These are phyloP conservation scores for Acorus gramineus DNA, from an alignment of 106 monocot genomes.

Conservation along the genomic window DNA sequence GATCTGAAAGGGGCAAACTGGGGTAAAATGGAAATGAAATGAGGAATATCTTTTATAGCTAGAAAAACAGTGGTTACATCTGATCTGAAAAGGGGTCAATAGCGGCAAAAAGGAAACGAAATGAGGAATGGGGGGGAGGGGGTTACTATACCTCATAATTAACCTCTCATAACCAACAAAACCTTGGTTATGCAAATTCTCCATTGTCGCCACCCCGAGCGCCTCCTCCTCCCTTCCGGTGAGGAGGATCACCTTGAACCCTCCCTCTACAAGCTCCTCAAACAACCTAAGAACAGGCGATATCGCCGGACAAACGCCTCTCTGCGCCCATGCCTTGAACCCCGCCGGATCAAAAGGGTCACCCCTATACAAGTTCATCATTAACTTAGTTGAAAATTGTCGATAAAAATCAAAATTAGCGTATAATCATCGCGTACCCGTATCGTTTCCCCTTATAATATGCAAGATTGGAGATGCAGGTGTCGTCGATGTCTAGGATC, in stretches of 20 bases:
- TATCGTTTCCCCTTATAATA: constrained; percentile 23
- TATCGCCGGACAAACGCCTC: constrained; percentile 27
- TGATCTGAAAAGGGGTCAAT: no score
- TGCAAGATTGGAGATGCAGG: constrained; percentile 44
- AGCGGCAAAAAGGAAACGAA: no score
- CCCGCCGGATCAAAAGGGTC: constrained; percentile 35
- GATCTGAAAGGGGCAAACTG: no score
- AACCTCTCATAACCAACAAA: constrained; percentile 46
- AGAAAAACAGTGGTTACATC: no score
- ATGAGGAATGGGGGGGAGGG: no score
- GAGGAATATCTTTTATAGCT: no score
- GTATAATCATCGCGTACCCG: constrained; percentile 13
- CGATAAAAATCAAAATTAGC: no score
- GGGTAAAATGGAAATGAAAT: no score
- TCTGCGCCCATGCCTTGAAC: constrained; percentile 43
- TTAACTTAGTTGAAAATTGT: no score
- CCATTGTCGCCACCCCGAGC: constrained; percentile 15
- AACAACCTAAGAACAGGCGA: constrained; percentile 31
- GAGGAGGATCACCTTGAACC: constrained; percentile 57
- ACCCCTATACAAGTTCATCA: constrained; percentile 12
- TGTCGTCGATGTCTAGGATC: constrained; percentile 53
- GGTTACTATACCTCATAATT: constrained; percentile 37
- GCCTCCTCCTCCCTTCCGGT: constrained; percentile 45
- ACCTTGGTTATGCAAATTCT: constrained; percentile 32
- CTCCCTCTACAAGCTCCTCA: constrained; percentile 16